phyloP scores from a whole-genome alignment of 2,329 filamentous ascomycete genomes.

The Pseudogymnoascus sp. region DNA sequence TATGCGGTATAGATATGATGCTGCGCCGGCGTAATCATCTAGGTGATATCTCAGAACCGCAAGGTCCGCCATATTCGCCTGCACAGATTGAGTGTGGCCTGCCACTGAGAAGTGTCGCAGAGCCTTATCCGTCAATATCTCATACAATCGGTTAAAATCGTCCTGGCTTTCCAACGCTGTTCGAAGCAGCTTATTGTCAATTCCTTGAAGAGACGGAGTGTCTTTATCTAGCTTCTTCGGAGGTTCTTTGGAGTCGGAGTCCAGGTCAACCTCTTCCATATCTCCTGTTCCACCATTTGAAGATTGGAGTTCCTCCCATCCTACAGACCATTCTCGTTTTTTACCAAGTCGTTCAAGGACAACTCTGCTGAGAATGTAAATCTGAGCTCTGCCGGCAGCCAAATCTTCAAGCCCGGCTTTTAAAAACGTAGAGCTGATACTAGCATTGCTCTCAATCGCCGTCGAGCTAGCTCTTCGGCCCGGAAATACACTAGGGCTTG shows the following conservation, averaged over 20 bases:
- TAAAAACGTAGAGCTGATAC: conserved; percentile 40
- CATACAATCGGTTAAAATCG: conserved; percentile 60
- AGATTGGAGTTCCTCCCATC: conserved; percentile 53
- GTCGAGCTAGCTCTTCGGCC: conserved; percentile 35
- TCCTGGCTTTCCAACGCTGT: conserved; percentile 54
- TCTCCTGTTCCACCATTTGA: conserved; percentile 15
- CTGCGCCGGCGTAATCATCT: conserved; percentile 65
- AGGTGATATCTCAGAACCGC: conserved; percentile 76
- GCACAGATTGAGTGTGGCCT: conserved; percentile 68
- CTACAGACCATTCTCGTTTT: conserved; percentile 66
- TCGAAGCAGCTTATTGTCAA: conserved; percentile 50
- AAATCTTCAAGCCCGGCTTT: conserved; percentile 71
- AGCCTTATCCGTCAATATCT: conserved; percentile 76
- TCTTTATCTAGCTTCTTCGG: conserved; percentile 1
- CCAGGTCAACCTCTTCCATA: conserved; percentile 53
- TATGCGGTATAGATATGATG: conserved; percentile 69
- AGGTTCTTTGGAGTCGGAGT: conserved; percentile 31
- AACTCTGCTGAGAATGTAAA: conserved; percentile 73
- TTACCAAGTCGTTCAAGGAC: conserved; percentile 69
- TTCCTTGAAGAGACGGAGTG: conserved; percentile 34
- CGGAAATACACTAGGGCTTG: conserved; percentile 49
- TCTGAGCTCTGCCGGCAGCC: conserved; percentile 73
- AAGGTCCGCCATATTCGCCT: conserved; percentile 74
- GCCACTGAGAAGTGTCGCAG: conserved; percentile 77
- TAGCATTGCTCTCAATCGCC: conserved; percentile 34